phyloP scores from a whole-genome alignment of 2,329 filamentous ascomycete genomes.

The Chalaropsis ovoidea region DNA sequence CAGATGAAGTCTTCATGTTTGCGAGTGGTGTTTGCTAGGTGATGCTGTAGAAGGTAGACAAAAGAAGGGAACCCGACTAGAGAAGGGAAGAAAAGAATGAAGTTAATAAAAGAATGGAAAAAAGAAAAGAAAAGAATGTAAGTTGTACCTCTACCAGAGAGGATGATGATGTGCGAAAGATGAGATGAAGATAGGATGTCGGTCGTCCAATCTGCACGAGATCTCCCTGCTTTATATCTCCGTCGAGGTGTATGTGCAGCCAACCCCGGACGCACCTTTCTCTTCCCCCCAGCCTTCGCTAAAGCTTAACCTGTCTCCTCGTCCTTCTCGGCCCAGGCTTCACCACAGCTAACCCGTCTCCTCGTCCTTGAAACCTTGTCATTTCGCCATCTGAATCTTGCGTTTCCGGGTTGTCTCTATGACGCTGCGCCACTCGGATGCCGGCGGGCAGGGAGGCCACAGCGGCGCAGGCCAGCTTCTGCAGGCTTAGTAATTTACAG shows the following conservation, averaged over 20 bases:
- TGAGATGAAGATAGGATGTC: not conserved
- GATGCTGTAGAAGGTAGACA: not conserved
- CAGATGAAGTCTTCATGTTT: conserved; percentile 18
- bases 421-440: not conserved
- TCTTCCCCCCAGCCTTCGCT: not conserved
- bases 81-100: not conserved
- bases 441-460: not conserved
- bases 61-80: not conserved
- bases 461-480: no score
- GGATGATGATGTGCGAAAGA: not conserved
- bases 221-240: not conserved
- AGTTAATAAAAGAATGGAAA: not conserved
- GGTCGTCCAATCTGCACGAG: not conserved
- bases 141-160: not conserved
- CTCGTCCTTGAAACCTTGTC: not conserved
- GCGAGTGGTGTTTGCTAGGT: not conserved
- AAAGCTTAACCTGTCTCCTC: no score
- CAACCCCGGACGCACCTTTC: not conserved
- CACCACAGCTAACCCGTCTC: not conserved
- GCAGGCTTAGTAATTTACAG: no score
- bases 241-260: not conserved
- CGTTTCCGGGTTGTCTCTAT: conserved; percentile 1
- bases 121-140: not conserved
- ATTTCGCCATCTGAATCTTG: conserved; percentile 11
- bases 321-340: no score